These are phyloP conservation scores for Akanthomyces muscarius DNA, from an alignment of 2,329 filamentous ascomycete genomes.

Conservation along the genomic window DNA sequence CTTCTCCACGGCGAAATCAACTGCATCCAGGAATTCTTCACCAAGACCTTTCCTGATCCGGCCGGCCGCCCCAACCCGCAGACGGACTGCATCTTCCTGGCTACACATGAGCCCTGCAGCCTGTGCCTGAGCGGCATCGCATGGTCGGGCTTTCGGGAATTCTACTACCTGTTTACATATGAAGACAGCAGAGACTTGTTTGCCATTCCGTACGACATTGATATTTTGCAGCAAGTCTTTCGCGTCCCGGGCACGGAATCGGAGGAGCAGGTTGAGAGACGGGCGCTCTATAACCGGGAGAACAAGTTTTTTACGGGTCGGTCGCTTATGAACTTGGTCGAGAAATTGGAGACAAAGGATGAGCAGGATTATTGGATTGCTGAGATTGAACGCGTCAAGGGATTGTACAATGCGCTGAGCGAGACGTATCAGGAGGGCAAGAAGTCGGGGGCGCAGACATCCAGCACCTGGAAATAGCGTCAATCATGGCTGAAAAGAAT, in stretches of 20 bases:
- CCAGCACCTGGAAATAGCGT: constrained; percentile 45
- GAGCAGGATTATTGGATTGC: constrained; percentile 31
- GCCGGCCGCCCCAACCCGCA: constrained; percentile 35
- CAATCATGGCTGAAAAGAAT: too few species aligned
- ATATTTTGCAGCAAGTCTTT: constrained; percentile 54
- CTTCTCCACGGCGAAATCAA: constrained; percentile 58
- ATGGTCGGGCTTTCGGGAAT: constrained; percentile 53
- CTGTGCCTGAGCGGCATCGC: constrained; percentile 55
- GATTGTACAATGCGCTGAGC: constrained; percentile 42
- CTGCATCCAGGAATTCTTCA: constrained; percentile 57
- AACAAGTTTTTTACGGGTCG: constrained; percentile 52
- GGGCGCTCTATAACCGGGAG: constrained; percentile 49
- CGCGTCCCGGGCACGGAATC: constrained; percentile 41
- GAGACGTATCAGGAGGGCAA: constrained; percentile 49
- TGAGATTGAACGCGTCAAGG: constrained; percentile 47
- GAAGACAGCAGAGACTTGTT: constrained; percentile 55
- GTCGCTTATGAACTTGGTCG: constrained; percentile 40
- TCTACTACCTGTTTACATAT: constrained; percentile 58
- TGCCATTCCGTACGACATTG: constrained; percentile 53
- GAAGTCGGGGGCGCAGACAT: constrained; percentile 36
- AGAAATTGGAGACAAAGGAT: constrained; percentile 31
- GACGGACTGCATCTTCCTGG: constrained; percentile 52
- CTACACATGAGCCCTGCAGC: constrained; percentile 57
- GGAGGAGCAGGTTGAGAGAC: constrained; percentile 32
- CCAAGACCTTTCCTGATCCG: constrained; percentile 31